Conservation (phyloP, 2,329 filamentous ascomycete genomes). For the Penicillium sp. region DNA sequence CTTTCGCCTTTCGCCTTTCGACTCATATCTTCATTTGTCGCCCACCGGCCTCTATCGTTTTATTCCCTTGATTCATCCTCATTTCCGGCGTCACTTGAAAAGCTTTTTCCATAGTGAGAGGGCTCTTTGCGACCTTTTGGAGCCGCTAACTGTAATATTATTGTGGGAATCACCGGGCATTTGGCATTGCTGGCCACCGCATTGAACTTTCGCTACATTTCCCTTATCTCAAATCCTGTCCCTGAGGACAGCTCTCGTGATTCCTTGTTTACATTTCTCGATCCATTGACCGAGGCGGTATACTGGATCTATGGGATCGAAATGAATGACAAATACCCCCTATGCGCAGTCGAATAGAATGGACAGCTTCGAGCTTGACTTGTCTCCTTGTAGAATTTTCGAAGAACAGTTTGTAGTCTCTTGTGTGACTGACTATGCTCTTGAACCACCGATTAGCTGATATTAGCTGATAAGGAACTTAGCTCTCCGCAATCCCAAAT, state of each 20-base stretch:
- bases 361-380: conserved; percentile 9
- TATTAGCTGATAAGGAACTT: conserved; percentile 18
- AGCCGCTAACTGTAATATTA: conserved; percentile 35
- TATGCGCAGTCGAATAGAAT: conserved; percentile 22
- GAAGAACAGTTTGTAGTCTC: not conserved
- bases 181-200: conserved; percentile 4
- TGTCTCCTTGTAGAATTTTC: not conserved
- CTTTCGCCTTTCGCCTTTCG: conserved; percentile 15
- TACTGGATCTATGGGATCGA: conserved; percentile 8
- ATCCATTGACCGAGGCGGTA: conserved; percentile 3
- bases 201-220: conserved; percentile 1
- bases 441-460: no score
- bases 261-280: conserved; percentile 7
- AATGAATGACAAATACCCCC: conserved; percentile 20
- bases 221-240: conserved; percentile 11
- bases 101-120: conserved; percentile 14
- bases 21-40: conserved; percentile 8
- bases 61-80: conserved; percentile 12
- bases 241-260: conserved; percentile 8
- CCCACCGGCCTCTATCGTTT: conserved; percentile 3
- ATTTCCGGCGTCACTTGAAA: conserved; percentile 28
- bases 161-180: conserved; percentile 11
- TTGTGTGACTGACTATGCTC: no score
- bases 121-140: conserved; percentile 7
- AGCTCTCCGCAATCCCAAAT: conserved; percentile 8